These are phyloP conservation scores for Cadophora luteo-olivacea DNA, from an alignment of 2,329 filamentous ascomycete species.

Conservation along the genomic window DNA sequence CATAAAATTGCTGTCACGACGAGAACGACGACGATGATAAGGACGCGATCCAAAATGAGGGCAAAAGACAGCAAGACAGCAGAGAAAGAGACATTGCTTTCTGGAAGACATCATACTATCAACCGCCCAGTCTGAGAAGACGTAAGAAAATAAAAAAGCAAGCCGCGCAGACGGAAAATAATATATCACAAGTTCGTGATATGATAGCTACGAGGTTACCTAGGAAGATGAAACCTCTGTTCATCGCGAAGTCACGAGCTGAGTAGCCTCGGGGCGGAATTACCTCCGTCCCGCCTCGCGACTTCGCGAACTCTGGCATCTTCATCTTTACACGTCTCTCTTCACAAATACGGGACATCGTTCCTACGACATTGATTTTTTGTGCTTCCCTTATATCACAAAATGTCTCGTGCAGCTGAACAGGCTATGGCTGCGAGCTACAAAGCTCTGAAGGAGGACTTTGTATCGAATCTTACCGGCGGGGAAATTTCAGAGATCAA, in stretches of 20 bases:
- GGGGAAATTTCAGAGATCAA: slow-evolving; percentile 87
- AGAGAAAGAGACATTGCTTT: too few species aligned
- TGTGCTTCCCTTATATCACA: background rate
- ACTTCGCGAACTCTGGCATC: slow-evolving; percentile 34
- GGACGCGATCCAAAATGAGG: too few species aligned
- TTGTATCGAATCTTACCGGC: slow-evolving; percentile 89
- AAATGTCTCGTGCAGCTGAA: slow-evolving; percentile 43
- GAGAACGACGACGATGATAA: too few species aligned
- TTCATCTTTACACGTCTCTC: slow-evolving; percentile 22
- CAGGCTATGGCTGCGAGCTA: slow-evolving; percentile 63
- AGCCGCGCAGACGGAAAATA: too few species aligned
- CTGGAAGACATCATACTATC: too few species aligned
- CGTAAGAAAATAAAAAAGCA: too few species aligned
- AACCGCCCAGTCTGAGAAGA: too few species aligned
- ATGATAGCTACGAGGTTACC: background rate
- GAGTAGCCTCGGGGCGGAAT: background rate
- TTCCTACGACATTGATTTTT: slow-evolving; percentile 13
- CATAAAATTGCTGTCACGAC: too few species aligned
- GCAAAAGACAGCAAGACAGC: too few species aligned
- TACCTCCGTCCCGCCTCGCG: slow-evolving; percentile 1
- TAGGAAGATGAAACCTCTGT: too few species aligned
- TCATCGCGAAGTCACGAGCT: background rate
- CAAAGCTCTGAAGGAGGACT: slow-evolving; percentile 92
- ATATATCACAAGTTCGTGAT: too few species aligned
- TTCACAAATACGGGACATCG: slow-evolving; percentile 15